Conservation (phyloP, 1,284 basidiomycete genomes). For the Ustilago xerochloae region DNA sequence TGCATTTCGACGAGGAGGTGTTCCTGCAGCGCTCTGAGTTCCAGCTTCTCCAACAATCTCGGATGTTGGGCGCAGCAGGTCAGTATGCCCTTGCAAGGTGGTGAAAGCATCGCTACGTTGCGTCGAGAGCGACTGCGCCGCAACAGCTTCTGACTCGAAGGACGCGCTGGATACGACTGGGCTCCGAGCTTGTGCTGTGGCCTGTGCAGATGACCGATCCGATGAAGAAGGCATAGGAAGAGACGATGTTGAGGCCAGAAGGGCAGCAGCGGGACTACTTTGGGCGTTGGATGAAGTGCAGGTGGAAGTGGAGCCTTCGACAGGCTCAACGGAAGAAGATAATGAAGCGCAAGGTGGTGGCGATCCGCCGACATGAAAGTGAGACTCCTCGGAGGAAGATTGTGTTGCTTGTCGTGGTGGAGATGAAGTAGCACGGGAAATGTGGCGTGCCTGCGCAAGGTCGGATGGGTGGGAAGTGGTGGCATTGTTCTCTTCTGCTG, state of each 20-base stretch:
- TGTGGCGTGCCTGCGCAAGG: not conserved
- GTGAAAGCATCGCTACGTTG: not conserved
- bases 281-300: conserved; percentile 17
- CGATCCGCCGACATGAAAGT: not conserved
- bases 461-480: not conserved
- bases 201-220: not conserved
- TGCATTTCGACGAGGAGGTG: too few species aligned
- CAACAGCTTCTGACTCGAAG: not conserved
- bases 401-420: not conserved
- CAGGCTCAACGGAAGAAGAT: conserved; percentile 8
- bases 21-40: too few species aligned
- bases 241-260: not conserved
- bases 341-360: conserved; percentile 10
- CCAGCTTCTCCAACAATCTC: too few species aligned
- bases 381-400: not conserved
- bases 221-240: not conserved
- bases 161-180: not conserved
- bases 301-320: conserved; percentile 17
- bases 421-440: not conserved
- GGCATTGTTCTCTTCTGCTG: too few species aligned
- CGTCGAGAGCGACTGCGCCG: not conserved
- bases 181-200: not conserved
- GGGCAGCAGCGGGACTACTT: conserved; percentile 8
- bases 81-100: not conserved
- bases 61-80: not conserved